phyloP scores from a whole-genome alignment of 495 filamentous ascomycete species.

The Trichoderma reesei region DNA sequence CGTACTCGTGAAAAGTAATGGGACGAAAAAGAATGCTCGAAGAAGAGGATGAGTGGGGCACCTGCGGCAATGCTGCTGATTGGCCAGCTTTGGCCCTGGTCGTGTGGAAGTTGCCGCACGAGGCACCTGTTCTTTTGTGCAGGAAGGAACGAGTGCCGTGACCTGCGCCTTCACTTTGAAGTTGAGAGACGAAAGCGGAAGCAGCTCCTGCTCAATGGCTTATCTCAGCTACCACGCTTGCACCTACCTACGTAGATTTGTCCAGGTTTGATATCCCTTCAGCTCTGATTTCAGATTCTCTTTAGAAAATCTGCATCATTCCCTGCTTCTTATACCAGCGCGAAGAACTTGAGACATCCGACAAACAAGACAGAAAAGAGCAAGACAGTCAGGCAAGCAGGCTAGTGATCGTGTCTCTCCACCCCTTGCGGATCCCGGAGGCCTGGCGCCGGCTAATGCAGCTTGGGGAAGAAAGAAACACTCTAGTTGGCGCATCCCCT shows the following conservation, averaged over 20 bases:
- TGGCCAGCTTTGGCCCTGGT: neutral
- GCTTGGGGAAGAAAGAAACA: neutral
- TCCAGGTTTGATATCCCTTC: neutral
- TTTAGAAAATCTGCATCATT: neutral
- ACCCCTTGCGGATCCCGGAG: slow-evolving; percentile 1
- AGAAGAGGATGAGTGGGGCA: neutral
- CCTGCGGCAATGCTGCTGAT: neutral
- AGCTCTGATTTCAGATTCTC: too few species aligned
- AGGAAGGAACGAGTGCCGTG: neutral
- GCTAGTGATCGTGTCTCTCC: neutral
- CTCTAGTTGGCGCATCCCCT: neutral
- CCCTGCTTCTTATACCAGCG: neutral
- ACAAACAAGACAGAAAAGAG: neutral
- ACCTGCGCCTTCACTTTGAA: neutral
- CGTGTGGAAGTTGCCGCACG: neutral
- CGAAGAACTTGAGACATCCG: neutral
- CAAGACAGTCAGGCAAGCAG: neutral
- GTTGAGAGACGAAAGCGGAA: too few species aligned
- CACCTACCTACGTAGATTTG: neutral
- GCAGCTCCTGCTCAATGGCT: neutral
- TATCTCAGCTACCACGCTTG: neutral
- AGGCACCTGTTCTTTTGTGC: neutral
- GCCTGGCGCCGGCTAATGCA: slow-evolving; percentile 5
- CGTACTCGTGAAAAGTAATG: too few species aligned
- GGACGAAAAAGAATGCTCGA: neutral